Percentiles rank a stretch among this genome's conserved stretches.
Conservation (phyloP, 257 asterid genomes). For the Solanum pimpinellifolium region DNA sequence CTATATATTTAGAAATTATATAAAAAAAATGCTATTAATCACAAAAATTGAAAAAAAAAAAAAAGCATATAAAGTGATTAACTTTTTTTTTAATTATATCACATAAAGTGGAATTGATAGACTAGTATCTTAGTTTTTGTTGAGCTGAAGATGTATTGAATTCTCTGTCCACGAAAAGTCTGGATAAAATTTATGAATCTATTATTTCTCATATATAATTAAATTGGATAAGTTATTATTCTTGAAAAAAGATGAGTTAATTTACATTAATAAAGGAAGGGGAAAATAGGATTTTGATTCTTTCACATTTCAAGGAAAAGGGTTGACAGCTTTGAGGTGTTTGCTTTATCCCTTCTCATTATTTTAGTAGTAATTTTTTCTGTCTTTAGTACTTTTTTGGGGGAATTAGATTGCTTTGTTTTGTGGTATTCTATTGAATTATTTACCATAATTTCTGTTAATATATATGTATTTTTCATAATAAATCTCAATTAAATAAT, state of each 20-base stretch:
- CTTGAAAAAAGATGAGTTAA: neutral
- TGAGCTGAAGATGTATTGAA: too few species aligned
- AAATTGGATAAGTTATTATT: too few species aligned
- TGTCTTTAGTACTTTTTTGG: neutral
- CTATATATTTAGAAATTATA: too few species aligned
- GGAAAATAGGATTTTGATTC: neutral
- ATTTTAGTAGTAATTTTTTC: neutral
- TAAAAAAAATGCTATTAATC: too few species aligned
- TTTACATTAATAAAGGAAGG: slow-evolving; percentile 1
- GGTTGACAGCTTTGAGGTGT: neutral
- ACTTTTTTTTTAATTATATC: too few species aligned
- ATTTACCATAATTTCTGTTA: neutral
- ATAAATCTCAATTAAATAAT: neutral
- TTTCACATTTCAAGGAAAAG: neutral
- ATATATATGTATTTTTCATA: neutral
- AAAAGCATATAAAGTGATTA: too few species aligned
- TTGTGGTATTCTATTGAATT: neutral
- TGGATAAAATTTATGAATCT: too few species aligned
- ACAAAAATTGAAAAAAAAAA: too few species aligned
- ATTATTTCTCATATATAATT: too few species aligned
- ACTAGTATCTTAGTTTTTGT: too few species aligned
- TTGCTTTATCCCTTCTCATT: neutral
- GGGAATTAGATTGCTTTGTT: neutral
- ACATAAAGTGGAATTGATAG: too few species aligned
- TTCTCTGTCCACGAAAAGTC: too few species aligned